phyloP scores from a whole-genome alignment of 1,139 yeast species.

The Pichia sp. region DNA sequence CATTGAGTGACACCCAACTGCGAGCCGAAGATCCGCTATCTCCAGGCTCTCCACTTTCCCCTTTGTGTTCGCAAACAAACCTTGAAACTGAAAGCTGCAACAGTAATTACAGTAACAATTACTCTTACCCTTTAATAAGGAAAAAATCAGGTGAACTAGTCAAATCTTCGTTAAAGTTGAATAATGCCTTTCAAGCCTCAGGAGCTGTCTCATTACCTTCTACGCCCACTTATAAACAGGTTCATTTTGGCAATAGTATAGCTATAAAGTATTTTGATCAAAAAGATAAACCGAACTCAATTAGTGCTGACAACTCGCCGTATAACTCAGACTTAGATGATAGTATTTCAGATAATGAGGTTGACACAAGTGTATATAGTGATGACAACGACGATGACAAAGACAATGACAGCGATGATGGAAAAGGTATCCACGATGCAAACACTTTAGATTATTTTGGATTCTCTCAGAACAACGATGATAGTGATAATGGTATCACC shows the following conservation, averaged over 20 bases:
- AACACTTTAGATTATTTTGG: slow-evolving; percentile 22
- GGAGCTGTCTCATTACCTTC: slow-evolving; percentile 57
- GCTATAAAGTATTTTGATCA: slow-evolving; percentile 71
- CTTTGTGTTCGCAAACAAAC: slow-evolving; percentile 5
- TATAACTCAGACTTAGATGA: slow-evolving; percentile 31
- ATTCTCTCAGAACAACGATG: slow-evolving; percentile 16
- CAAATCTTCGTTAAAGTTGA: slow-evolving; percentile 63
- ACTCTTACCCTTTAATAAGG: slow-evolving; percentile 27
- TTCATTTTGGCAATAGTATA: slow-evolving; percentile 65
- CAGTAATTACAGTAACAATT: slow-evolving; percentile 12
- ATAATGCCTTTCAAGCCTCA: slow-evolving; percentile 39
- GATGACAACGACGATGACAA: slow-evolving; percentile 32
- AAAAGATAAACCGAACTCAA: slow-evolving; percentile 70
- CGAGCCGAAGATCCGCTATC: background rate
- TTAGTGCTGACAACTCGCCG: slow-evolving; percentile 66
- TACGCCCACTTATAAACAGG: slow-evolving; percentile 64
- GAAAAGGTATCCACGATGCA: too few species aligned
- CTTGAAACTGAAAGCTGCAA: background rate
- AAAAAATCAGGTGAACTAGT: slow-evolving; percentile 61
- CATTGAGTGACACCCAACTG: background rate
- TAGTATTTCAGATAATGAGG: slow-evolving; percentile 1
- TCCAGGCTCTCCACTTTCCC: slow-evolving; percentile 10
- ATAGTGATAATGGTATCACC: slow-evolving; percentile 1
- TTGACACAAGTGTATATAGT: slow-evolving; percentile 27
- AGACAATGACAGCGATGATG: slow-evolving; percentile 21